Base-by-base conservation (phyloP, 2,329 filamentous ascomycete genomes). In the Botryotinia narcissicola region DNA sequence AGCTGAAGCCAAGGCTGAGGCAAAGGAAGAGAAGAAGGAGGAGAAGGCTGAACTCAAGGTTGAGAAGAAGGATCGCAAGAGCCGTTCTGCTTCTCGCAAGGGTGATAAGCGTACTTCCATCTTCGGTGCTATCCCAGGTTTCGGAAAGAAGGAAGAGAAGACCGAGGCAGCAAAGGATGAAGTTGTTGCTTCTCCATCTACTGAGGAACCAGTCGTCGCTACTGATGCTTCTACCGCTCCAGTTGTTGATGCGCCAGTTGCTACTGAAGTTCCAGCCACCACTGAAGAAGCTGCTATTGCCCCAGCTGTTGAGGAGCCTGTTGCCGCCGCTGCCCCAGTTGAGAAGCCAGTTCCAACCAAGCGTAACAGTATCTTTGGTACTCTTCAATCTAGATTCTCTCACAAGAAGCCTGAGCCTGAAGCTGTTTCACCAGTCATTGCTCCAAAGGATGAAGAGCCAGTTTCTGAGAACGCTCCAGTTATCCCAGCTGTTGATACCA, bases 71-170 rank as follows among this genome's bases (percentile, higher is more conserved):
- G 86, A 89, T 80, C 83, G 87, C 76, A 90, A 90, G 85, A 87
- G 86, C 77, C 87, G 89, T 80, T 90, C 88, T 78, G 86, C 86
- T 69, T 91, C 89, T 81, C 87, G 87, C 80, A 91, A 92, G 67
- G 62, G 42, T 69, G 71, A 69, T 4, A 72, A 72, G 88, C 89
- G 90, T 70, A 83, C 84, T 64, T 91, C 89, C 72, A 87, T 91
- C 84, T 91, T 92, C 79, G 87, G 87, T 78, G 84, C 80, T 79
- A 85, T 90, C 75, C 81, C 86, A 84, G 80, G 80, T 80, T 75
- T 84, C 81, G 73, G 80, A 78, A 82, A 84, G 77, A 80, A 81
- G 72, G 82, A 81, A 46, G 81, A 81, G 62, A 81, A 80, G 74
- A 57, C 59, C 16, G 81, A 80, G 69, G 73, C 76, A 77, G 81